Conservation (phyloP, 176 grass and related monocot genomes). For the Oryza australiensis region DNA sequence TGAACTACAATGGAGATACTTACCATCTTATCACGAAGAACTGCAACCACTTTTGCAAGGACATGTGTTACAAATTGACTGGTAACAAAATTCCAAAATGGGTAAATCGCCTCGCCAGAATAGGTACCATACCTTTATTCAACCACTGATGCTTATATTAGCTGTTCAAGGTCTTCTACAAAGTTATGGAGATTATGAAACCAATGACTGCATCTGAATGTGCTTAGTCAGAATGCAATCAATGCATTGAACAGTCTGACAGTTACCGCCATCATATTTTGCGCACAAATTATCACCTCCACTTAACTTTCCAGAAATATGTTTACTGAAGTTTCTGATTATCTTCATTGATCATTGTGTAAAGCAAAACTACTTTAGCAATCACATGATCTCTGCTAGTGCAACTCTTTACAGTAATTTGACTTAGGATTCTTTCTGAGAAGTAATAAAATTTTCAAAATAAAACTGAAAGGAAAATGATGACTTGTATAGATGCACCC, state of each 20-base stretch:
- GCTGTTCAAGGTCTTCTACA: conserved; percentile 17
- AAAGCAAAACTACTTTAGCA: conserved; percentile 12
- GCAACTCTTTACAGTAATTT: neutral
- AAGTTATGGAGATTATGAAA: conserved; percentile 3
- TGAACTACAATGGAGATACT: conserved; percentile 89
- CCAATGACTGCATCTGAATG: conserved; percentile 13
- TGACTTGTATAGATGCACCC: neutral
- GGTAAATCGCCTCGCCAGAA: conserved; percentile 93
- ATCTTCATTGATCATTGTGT: neutral
- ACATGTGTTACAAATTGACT: conserved; percentile 90
- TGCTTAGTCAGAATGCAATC: conserved; percentile 33
- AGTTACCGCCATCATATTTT: conserved; percentile 5
- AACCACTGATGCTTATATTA: conserved; percentile 27
- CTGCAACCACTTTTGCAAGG: conserved; percentile 98
- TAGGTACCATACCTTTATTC: conserved; percentile 59
- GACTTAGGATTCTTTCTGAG: neutral
- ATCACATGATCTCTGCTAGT: conserved; percentile 26
- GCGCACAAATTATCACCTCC: conserved; percentile 7
- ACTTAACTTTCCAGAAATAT: conserved; percentile 41
- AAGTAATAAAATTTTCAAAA: neutral
- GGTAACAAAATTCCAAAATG: conserved; percentile 82
- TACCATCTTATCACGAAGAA: conserved; percentile 98
- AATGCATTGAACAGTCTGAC: conserved; percentile 23
- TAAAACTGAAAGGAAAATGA: neutral
- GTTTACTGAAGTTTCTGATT: conserved; percentile 12